Evolutionary conservation across 208 protist species (phyloP), one percentile per base, ranked within the genome.

Genomic region (Leishmania braziliensis): DNA sequence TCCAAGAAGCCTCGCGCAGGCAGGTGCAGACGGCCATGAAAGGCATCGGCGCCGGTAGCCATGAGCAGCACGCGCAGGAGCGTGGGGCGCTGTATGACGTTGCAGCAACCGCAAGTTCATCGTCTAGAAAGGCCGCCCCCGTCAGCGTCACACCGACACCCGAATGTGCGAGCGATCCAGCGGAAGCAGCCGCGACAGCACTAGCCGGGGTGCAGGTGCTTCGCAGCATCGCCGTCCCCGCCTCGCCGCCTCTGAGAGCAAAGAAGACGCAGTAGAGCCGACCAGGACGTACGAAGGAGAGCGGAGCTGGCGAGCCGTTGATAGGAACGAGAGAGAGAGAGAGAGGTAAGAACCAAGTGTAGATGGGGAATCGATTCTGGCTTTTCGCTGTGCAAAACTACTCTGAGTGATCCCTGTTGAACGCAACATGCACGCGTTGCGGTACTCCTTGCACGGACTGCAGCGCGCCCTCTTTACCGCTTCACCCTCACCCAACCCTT

Each of bases 1-100:
- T 94, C 29, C 68, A 87, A 48, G 79, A 83, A 26, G 77, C 79
- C 39, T 78, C 81, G 33, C 36, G 48, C 33, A 69, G 80, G 50
- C 54, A 81, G 80, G 23, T 56, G 26, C 69, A 48, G 39, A 3
- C 33, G 23, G 23, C 72, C 12, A 16, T n/a, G 46, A 33, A 26
- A 18, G 69, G 23, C 46, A 54, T 6, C 8, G 23, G 48, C 46
- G 20, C 36, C 23, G 39, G 68, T 3, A 48, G 46, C 68, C 18
- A n/a, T 53, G 23, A 51, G 43, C 68, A 48, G 23, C 68, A 53
- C 3, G 0, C 20, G 62, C 62, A 66, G 68, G 29, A 72, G 68
- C 39, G 62, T 18, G 62, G 29, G 29, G 29, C 62, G 10, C 62
- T 29, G 62, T 29, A 39, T 9, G 29, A 39, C 8, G 29, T 29